Evolutionary conservation across 2,329 filamentous ascomycete genomes (phyloP).

Genomic region (Chaetomiaceae sp.): DNA sequence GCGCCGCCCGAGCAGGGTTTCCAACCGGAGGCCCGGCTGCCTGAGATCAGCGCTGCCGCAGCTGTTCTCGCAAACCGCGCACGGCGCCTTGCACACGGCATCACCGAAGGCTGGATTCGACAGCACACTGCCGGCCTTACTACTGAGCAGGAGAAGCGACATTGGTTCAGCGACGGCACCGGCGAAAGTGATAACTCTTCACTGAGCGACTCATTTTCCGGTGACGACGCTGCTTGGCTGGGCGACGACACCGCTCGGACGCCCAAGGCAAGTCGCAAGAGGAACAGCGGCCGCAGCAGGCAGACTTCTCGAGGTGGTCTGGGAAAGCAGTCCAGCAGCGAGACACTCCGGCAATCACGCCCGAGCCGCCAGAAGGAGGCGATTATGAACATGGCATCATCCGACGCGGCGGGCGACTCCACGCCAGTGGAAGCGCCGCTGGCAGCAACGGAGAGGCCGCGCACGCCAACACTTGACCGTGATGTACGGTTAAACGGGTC

Average conservation of each 20-base stretch:
- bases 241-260: conserved; percentile 44
- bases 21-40: conserved; percentile 33
- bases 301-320: conserved; percentile 33
- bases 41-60: conserved; percentile 48
- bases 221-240: conserved; percentile 41
- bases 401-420: conserved; percentile 17
- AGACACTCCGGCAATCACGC: conserved; percentile 44
- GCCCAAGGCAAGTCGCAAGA: conserved; percentile 37
- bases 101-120: conserved; percentile 82
- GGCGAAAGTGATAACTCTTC: conserved; percentile 68
- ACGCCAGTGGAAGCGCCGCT: not conserved
- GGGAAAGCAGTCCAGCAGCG: conserved; percentile 47
- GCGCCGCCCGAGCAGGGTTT: conserved; percentile 38
- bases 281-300: conserved; percentile 24
- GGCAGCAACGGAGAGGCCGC: conserved; percentile 19
- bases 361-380: conserved; percentile 20
- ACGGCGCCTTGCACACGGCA: conserved; percentile 52
- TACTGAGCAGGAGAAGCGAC: conserved; percentile 58
- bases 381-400: conserved; percentile 24
- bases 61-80: conserved; percentile 59
- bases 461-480: conserved; percentile 30
- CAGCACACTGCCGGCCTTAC: conserved; percentile 70
- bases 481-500: conserved; percentile 27
- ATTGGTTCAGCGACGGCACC: conserved; percentile 72
- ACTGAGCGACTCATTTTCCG: conserved; percentile 58